phyloP scores from a whole-genome alignment of 1,139 yeast species.

The Yamadazyma trypodendri region DNA sequence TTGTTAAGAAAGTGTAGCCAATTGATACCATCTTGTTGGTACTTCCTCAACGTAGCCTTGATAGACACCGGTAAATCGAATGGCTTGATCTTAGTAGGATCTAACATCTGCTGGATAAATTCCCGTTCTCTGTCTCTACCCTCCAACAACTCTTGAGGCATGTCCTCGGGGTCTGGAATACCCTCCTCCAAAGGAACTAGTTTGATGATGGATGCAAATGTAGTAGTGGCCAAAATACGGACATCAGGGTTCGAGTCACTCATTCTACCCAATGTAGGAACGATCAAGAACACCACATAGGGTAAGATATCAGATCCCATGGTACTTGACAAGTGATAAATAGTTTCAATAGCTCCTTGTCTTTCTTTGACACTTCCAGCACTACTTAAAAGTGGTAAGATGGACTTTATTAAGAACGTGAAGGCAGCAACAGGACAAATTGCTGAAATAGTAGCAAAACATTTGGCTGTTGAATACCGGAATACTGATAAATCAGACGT shows the following conservation, averaged over 20 bases:
- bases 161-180: constrained; percentile 91
- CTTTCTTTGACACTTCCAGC: constrained; percentile 75
- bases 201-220: constrained; percentile 94
- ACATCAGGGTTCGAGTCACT: constrained; percentile 91
- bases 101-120: constrained; percentile 97
- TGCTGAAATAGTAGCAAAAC: constrained; percentile 81
- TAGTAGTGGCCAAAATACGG: constrained; percentile 88
- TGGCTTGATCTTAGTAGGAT: constrained; percentile 86
- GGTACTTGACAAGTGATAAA: constrained; percentile 77
- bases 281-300: constrained; percentile 90
- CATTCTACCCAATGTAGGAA: constrained; percentile 96
- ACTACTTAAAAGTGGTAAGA: constrained; percentile 79
- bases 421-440: constrained; percentile 72
- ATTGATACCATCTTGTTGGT: constrained; percentile 97
- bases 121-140: constrained; percentile 95
- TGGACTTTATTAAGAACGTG: constrained; percentile 71
- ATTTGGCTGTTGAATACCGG: constrained; percentile 87
- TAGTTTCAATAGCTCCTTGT: constrained; percentile 92
- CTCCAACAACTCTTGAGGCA: constrained; percentile 78
- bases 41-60: constrained; percentile 88
- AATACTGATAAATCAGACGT: constrained; percentile 73
- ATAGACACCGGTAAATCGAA: constrained; percentile 89
- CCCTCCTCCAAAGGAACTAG: constrained; percentile 97
- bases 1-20: constrained; percentile 96
- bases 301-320: constrained; percentile 93